Conservation (phyloP, 2,329 filamentous ascomycete species). For the Verticillium dahliae region DNA sequence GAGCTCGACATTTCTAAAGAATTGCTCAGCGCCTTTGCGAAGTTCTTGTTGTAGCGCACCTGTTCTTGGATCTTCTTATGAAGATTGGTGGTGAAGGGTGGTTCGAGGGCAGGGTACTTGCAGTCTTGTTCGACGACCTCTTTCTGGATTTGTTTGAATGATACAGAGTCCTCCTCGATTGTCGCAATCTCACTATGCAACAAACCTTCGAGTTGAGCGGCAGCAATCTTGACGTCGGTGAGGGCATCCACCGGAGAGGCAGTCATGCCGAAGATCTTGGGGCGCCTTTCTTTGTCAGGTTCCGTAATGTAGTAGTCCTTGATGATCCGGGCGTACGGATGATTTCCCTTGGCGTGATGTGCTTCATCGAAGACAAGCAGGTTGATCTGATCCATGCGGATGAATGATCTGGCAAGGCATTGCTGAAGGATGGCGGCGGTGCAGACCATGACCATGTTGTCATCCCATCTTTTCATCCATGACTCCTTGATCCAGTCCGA, state of each 20-base stretch:
- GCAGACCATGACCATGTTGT: constrained; percentile 83
- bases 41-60: constrained; percentile 31
- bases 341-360: constrained; percentile 91
- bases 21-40: constrained; percentile 53
- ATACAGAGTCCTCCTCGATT: constrained; percentile 35
- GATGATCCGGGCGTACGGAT: constrained; percentile 85
- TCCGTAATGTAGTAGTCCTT: constrained; percentile 70
- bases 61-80: constrained; percentile 46
- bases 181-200: constrained; percentile 82
- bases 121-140: constrained; percentile 45
- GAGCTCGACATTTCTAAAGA: constrained; percentile 54
- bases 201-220: constrained; percentile 66
- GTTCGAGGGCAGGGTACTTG: constrained; percentile 35
- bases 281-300: constrained; percentile 39
- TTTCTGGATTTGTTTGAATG: constrained; percentile 32
- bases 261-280: constrained; percentile 91
- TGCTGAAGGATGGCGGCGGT: constrained; percentile 82
- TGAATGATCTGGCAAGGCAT: constrained; percentile 71
- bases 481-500: constrained; percentile 32
- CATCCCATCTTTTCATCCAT: constrained; percentile 45
- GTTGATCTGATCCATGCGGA: constrained; percentile 77
- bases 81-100: constrained; percentile 57
- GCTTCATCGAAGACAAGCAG: constrained; percentile 93
- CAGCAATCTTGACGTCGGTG: constrained; percentile 63
- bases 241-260: constrained; percentile 88